Evolutionary conservation across 2,329 filamentous ascomycete genomes (phyloP).

Genomic region (Aureobasidium vineae): DNA sequence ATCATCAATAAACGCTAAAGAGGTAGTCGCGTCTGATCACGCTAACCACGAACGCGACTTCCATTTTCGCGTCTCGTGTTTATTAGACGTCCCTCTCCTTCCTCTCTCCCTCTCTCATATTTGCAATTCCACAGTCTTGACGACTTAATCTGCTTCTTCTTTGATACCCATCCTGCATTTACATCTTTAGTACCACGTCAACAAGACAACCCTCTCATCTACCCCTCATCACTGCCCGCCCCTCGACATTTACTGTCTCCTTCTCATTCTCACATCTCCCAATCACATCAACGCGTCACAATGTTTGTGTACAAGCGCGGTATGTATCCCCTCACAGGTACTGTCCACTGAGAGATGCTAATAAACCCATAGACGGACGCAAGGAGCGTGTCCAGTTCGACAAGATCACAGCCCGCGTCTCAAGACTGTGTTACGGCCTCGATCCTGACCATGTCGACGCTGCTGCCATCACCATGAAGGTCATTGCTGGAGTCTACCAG

Average conservation of each 20-base stretch:
- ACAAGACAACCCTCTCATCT: background rate
- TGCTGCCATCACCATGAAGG: slow-evolving; percentile 97
- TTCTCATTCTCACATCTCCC: slow-evolving; percentile 25
- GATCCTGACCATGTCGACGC: slow-evolving; percentile 95
- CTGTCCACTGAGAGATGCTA: slow-evolving; percentile 24
- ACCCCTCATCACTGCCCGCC: slow-evolving; percentile 20
- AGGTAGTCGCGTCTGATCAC: background rate
- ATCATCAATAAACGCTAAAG: background rate
- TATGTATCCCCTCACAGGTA: slow-evolving; percentile 38
- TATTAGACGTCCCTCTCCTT: background rate
- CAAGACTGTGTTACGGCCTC: slow-evolving; percentile 93
- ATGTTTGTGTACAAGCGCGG: slow-evolving; percentile 66
- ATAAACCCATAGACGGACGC: slow-evolving; percentile 72
- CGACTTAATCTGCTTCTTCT: slow-evolving; percentile 24
- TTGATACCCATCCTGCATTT: slow-evolving; percentile 25
- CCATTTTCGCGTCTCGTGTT: background rate
- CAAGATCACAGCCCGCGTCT: slow-evolving; percentile 99
- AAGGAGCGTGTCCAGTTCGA: slow-evolving; percentile 99
- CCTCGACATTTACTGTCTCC: slow-evolving; percentile 23
- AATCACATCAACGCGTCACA: slow-evolving; percentile 35
- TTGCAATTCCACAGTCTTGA: slow-evolving; percentile 13
- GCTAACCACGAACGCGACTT: background rate
- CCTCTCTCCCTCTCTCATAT: slow-evolving; percentile 15
- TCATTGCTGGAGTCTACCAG: slow-evolving; percentile 98
- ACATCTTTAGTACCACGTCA: slow-evolving; percentile 9